Conservation (phyloP, 257 asterid species). For the Schizonepeta tenuifolia region DNA sequence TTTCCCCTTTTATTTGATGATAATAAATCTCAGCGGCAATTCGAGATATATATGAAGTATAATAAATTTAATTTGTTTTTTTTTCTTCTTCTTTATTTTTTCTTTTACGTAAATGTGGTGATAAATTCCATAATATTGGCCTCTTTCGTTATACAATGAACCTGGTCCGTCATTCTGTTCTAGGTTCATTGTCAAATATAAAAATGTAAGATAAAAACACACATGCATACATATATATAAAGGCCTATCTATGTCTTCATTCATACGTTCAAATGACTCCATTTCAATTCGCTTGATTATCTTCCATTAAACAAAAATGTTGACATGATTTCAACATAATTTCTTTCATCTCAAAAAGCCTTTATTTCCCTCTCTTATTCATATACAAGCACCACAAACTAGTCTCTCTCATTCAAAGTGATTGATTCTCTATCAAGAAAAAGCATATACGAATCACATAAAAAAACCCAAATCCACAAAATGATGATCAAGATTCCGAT, state of each 20-base stretch:
- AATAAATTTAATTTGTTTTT: too few species aligned
- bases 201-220: background rate
- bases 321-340: conserved; percentile 38
- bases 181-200: conserved; percentile 8
- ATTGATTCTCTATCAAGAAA: background rate
- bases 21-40: too few species aligned
- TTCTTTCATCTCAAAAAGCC: background rate
- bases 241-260: conserved; percentile 38
- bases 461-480: background rate
- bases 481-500: conserved; percentile 49
- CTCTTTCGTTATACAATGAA: conserved; percentile 9
- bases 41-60: too few species aligned
- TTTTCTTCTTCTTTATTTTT: too few species aligned
- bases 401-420: conserved; percentile 4
- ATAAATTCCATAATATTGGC: background rate
- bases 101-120: background rate
- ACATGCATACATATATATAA: background rate
- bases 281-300: conserved; percentile 13
- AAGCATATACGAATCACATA: too few species aligned
- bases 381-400: conserved; percentile 10
- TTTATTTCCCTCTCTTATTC: background rate
- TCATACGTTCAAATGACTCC: conserved; percentile 39
- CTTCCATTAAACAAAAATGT: conserved; percentile 21
- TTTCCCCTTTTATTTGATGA: too few species aligned
- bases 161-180: conserved; percentile 6